These are phyloP conservation scores for Pilasporangium apinafurcum DNA, from an alignment of 352 stramenopile species.

Conservation along the genomic window DNA sequence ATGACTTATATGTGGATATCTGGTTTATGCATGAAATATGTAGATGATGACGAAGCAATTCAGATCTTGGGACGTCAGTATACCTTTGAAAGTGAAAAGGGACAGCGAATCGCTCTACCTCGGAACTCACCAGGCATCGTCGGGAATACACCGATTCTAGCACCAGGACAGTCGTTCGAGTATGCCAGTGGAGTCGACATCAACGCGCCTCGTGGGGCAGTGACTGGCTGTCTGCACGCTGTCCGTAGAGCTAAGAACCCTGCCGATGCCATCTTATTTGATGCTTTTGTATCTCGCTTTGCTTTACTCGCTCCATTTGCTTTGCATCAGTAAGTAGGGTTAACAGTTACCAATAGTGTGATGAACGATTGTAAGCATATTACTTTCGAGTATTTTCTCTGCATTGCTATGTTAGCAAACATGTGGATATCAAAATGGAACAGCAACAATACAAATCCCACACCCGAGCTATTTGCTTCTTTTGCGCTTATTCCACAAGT, in stretches of 20 bases:
- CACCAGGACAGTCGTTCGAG: constrained; percentile 68
- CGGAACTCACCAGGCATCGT: constrained; percentile 68
- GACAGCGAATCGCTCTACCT: constrained; percentile 46
- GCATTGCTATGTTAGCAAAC: too few relatives aligned
- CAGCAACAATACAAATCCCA: too few relatives aligned
- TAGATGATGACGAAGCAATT: constrained; percentile 41
- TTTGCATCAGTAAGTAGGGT: background rate
- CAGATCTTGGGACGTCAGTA: constrained; percentile 73
- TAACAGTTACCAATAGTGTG: background rate
- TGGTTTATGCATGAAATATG: background rate
- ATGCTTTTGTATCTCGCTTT: constrained; percentile 68
- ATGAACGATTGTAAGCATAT: too few relatives aligned
- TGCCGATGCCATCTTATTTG: constrained; percentile 39
- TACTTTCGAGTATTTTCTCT: too few relatives aligned
- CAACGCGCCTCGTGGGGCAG: constrained; percentile 46
- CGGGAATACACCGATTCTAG: constrained; percentile 51
- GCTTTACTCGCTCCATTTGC: constrained; percentile 23
- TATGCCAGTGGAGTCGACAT: constrained; percentile 78
- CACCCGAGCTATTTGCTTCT: background rate
- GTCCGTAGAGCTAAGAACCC: constrained; percentile 19
- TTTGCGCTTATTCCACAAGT: constrained; percentile 75
- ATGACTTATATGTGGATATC: background rate
- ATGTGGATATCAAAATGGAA: too few relatives aligned
- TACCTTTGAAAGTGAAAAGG: constrained; percentile 67
- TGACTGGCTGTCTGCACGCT: constrained; percentile 62